Base-by-base conservation (phyloP, 768 basidiomycete species). In the Russula olivacea region DNA sequence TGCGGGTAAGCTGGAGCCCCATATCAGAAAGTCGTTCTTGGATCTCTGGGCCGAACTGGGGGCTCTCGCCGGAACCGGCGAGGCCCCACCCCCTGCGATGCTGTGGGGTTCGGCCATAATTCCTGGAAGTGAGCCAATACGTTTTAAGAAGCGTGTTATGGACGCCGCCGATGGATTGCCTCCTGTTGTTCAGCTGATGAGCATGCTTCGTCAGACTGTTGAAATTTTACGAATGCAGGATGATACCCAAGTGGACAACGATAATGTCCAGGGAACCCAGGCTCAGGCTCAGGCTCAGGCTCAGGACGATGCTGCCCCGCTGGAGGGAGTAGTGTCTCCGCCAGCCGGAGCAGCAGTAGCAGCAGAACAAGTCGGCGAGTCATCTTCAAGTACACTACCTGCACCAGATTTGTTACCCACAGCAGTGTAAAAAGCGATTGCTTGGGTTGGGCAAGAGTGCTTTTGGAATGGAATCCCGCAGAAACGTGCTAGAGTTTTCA, bases 141-240 rank as follows among this genome's bases (percentile, higher is more conserved):
- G 36, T 14, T 61, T 55, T 25, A 55, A 41, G 54, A 49, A 49
- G 23, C 28, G 15, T 3, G 21, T 56, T 23, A 51, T 61, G 61
- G 38, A 51, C 6, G 48, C 54, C 21, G 38, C 25, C 5, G 25
- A 6, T 11, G 23, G 50, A 21, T n/a, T 23, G 48, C 61, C 30
- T 14, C 34, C 34, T 11, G 21, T 61, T 9, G 21, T 41, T 5
- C 55, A 51, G 40, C 17, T 61, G 28, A 56, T 56, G 55, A 56
- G 55, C 55, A 61, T 56, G 61, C 55, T 56, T 23, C 55, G 55
- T n/a, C 38, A 40, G 10, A 49, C 55, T 3, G 48, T 49, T 12
- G 61, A 56, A 38, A 32, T 2, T 3, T 10, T 43, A 17, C 61
- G 21, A 34, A 28, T 11, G 3, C 47, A 40, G 47, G 45, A 38